phyloP scores from a whole-genome alignment of 2,329 filamentous ascomycete genomes.

The Xylaria sp. region DNA sequence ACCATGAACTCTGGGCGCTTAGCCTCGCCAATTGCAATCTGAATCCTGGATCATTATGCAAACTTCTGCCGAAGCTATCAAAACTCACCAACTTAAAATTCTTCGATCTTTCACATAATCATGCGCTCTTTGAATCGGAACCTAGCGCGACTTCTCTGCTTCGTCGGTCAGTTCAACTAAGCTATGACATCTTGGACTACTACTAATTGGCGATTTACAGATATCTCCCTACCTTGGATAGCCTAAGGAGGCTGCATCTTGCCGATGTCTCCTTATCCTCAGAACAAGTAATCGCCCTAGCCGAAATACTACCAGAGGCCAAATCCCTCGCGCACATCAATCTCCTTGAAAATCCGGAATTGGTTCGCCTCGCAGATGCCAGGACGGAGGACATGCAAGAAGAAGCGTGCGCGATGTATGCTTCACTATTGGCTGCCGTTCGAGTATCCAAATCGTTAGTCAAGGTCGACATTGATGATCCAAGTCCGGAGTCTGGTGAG shows the following conservation, averaged over 20 bases:
- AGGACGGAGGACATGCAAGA: slow-evolving; percentile 82
- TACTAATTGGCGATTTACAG: slow-evolving; percentile 45
- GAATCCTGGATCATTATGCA: slow-evolving; percentile 71
- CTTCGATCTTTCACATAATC: slow-evolving; percentile 91
- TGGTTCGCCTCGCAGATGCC: slow-evolving; percentile 74
- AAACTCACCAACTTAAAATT: slow-evolving; percentile 79
- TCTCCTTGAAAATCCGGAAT: slow-evolving; percentile 78
- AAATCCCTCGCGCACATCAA: slow-evolving; percentile 83
- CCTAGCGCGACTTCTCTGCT: slow-evolving; percentile 77
- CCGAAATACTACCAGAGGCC: slow-evolving; percentile 88
- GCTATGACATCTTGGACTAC: background rate
- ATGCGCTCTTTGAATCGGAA: slow-evolving; percentile 73
- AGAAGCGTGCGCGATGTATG: slow-evolving; percentile 92
- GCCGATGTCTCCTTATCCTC: slow-evolving; percentile 82
- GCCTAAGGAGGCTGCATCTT: slow-evolving; percentile 84
- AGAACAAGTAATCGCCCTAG: slow-evolving; percentile 87
- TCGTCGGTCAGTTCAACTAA: slow-evolving; percentile 63
- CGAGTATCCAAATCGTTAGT: slow-evolving; percentile 83
- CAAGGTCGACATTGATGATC: slow-evolving; percentile 90
- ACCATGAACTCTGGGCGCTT: slow-evolving; percentile 74
- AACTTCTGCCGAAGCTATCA: slow-evolving; percentile 75
- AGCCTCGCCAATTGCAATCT: slow-evolving; percentile 88
- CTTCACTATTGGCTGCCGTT: slow-evolving; percentile 86
- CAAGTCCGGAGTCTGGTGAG: slow-evolving; percentile 80
- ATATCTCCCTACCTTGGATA: slow-evolving; percentile 78